A percentile compares a stretch with the other conserved stretches of the same genome.
Evolutionary conservation across 2,329 filamentous ascomycete genomes (phyloP).

Genomic region (Talaromyces islandicus): DNA sequence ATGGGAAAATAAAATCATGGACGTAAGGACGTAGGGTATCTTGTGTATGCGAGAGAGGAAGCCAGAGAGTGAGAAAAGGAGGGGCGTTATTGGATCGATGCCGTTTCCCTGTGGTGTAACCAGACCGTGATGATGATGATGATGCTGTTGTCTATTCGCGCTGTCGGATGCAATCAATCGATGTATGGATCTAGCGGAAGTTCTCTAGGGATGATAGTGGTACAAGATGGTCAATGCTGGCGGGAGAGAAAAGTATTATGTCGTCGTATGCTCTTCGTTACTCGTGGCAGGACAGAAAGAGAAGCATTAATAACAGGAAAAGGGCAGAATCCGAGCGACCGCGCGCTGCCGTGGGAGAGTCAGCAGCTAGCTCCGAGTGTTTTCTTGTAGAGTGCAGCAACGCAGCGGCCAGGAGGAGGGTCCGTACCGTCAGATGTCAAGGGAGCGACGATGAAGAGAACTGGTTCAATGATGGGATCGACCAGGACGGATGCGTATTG

Average conservation of each 20-base stretch:
- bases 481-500: conserved; percentile 4
- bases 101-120: neutral
- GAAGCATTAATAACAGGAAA: conserved; percentile 11
- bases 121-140: neutral
- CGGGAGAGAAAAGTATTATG: conserved; percentile 3
- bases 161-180: conserved; percentile 7
- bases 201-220: conserved; percentile 3
- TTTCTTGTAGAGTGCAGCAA: neutral
- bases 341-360: conserved; percentile 18
- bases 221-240: conserved; percentile 10
- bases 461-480: conserved; percentile 13
- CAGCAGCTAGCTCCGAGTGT: conserved; percentile 9
- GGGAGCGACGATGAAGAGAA: conserved; percentile 24
- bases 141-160: conserved; percentile 7
- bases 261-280: conserved; percentile 12
- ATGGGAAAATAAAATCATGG: conserved; percentile 30
- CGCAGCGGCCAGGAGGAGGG: neutral
- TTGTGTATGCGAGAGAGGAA: neutral
- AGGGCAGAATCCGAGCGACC: conserved; percentile 20
- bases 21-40: conserved; percentile 11
- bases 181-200: neutral
- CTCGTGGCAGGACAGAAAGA: conserved; percentile 13
- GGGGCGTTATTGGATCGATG: neutral
- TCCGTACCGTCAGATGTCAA: conserved; percentile 27
- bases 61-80: neutral